Percentiles rank a stretch among this genome's conserved stretches.
These are phyloP conservation scores for Protomyces pachydermus DNA, from an alignment of 1,139 yeast genomes.

Conservation along the genomic window DNA sequence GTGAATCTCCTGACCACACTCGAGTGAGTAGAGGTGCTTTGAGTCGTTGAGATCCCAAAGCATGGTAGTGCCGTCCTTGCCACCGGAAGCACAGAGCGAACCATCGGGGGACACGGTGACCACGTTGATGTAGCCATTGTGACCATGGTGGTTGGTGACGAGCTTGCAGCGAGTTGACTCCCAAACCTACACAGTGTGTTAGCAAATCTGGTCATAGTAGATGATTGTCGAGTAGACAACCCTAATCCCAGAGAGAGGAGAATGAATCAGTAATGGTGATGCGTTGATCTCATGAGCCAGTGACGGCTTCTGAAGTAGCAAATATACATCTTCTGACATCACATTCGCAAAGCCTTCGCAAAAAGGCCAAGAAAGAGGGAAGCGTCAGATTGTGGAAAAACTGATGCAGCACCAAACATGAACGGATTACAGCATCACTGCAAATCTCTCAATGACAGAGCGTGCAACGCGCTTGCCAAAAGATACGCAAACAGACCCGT, in stretches of 20 bases:
- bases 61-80: slow-evolving; percentile 98
- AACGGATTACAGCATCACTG: neutral
- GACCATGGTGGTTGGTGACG: slow-evolving; percentile 97
- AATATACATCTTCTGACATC: slow-evolving; percentile 51
- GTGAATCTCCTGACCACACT: slow-evolving; percentile 94
- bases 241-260: neutral
- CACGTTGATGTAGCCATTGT: slow-evolving; percentile 98
- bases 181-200: slow-evolving; percentile 65
- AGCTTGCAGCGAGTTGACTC: slow-evolving; percentile 80
- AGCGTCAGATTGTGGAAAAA: neutral
- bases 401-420: neutral
- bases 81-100: slow-evolving; percentile 98
- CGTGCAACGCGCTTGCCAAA: neutral
- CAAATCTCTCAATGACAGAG: neutral
- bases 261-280: slow-evolving; percentile 39
- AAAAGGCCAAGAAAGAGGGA: neutral
- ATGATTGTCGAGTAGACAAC: neutral
- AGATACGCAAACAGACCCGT: neutral
- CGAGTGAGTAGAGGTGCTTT: slow-evolving; percentile 87
- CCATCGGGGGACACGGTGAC: slow-evolving; percentile 99
- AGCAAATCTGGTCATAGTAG: neutral
- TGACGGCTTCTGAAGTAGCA: slow-evolving; percentile 96
- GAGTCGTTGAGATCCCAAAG: slow-evolving; percentile 95
- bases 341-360: slow-evolving; percentile 17
- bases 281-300: slow-evolving; percentile 88